Percentiles rank a stretch among this genome's conserved stretches.
These are phyloP conservation scores for Podospora pseudocomata DNA, from an alignment of 495 filamentous ascomycete species.

Conservation along the genomic window DNA sequence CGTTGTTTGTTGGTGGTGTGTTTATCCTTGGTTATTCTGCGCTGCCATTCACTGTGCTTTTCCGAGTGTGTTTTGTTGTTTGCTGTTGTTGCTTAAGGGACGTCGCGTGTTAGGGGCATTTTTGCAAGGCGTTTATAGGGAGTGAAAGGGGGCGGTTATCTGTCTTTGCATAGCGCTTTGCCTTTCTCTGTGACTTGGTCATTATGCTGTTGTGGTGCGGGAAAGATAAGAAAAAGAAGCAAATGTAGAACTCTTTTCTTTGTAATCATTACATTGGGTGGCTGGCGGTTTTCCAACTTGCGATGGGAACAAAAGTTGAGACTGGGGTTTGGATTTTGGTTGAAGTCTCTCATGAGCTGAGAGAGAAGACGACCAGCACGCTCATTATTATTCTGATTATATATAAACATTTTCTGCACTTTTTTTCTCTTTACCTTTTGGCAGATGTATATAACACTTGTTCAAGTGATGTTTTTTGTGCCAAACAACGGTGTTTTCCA, in stretches of 20 bases:
- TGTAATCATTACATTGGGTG: background rate
- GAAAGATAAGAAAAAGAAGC: background rate
- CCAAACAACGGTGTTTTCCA: background rate
- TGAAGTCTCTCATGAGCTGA: background rate
- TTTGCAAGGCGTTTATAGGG: background rate
- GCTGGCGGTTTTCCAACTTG: background rate
- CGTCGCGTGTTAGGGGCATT: background rate
- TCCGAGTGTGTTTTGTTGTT: background rate
- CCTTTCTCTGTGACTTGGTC: background rate
- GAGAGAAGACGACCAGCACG: background rate
- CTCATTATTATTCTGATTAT: background rate
- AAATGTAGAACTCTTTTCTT: background rate
- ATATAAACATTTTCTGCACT: background rate
- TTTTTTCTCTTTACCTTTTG: background rate
- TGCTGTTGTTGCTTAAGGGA: background rate
- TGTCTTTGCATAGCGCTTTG: background rate
- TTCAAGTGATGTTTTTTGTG: background rate
- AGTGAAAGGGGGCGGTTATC: background rate
- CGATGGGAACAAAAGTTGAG: background rate
- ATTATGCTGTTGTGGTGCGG: background rate
- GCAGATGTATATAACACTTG: background rate
- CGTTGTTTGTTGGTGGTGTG: conserved; percentile 1
- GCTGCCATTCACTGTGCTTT: background rate
- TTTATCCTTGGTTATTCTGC: background rate
- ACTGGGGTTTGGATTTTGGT: background rate